Evolutionary conservation across 2,329 filamentous ascomycete genomes (phyloP).

Genomic region (Ascochyta rabiei): DNA sequence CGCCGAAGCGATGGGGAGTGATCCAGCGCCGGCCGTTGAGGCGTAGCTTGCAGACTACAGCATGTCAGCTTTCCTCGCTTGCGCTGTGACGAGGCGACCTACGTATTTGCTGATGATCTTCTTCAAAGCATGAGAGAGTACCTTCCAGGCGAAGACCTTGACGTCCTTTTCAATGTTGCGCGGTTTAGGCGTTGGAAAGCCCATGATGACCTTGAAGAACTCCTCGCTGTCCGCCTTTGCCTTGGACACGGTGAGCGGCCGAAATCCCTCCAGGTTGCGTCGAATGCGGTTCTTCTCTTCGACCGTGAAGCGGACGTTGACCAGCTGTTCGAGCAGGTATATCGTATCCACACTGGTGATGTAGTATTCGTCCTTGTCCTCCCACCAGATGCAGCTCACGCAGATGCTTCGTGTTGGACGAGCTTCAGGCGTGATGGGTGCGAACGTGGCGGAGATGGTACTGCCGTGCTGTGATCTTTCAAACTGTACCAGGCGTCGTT

Average conservation of each 20-base stretch:
- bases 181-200: constrained; percentile 91
- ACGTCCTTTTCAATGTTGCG: constrained; percentile 99
- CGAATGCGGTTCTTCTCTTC: constrained; percentile 99
- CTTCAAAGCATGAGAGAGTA: constrained; percentile 83
- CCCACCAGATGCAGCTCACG: constrained; percentile 98
- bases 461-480: constrained; percentile 80
- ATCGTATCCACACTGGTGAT: constrained; percentile 98
- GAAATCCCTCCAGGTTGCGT: constrained; percentile 92
- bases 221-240: constrained; percentile 90
- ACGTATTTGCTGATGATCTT: constrained; percentile 99
- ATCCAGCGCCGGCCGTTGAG: constrained; percentile 63
- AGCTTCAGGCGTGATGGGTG: constrained; percentile 77
- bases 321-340: constrained; percentile 87
- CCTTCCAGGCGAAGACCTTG: constrained; percentile 98
- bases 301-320: constrained; percentile 85
- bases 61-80: constrained; percentile 44
- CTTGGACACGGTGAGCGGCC: constrained; percentile 91
- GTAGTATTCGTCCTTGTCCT: constrained; percentile 86
- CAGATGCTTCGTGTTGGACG: constrained; percentile 84
- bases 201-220: constrained; percentile 99
- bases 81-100: constrained; percentile 46
- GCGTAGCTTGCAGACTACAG: constrained; percentile 70
- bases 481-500: constrained; percentile 87
- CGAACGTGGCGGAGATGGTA: constrained; percentile 80
- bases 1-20: constrained; percentile 47